Base-by-base conservation (phyloP, 176 grass and related monocot genomes). In the Musa troglodytarum region DNA sequence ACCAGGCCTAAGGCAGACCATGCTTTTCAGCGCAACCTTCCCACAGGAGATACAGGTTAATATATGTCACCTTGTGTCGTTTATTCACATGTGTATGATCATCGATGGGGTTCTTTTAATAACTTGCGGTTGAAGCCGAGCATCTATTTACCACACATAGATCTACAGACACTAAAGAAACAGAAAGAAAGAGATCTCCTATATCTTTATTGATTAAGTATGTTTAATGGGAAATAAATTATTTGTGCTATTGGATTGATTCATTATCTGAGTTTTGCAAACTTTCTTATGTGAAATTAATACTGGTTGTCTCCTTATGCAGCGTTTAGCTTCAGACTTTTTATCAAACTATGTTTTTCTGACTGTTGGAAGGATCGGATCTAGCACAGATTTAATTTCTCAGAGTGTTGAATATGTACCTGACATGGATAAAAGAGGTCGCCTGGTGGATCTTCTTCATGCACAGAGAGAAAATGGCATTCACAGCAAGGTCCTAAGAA, bases 11-110 rank as follows among this genome's bases (percentile, higher is more conserved):
- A 92, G 93, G 59, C 93, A 90, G 79, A 90, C 93, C 21, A 72
- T 96, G 89, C 83, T 96, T 70, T 96, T 96, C 79, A 96, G 89
- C 68, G 93, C 93, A 76, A 96, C 93, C 8, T 96, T 96, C 74
- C 93, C 93, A 24, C 73, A 68, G 10, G 81, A 92, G 82, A 96
- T 96, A 76, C 85, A 92, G 81, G 89, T 92, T 84, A 29, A 51
- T 6, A 10, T 34, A 34, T 50, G 65, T 16, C 24, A 34, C 4
- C 1, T 12, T 68, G 25, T 22, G 8, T 68, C 28, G 3, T 70
- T 19, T 15, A 50, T 15, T 21, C 43, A 50, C 16, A 9, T 65
- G 1, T 13, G 2, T 65, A 26, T 65, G 34, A 6, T 43, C 4
- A 5, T 43, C 34, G 34, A 43, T 43, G 34, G 34, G 34, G 6